phyloP scores from a whole-genome alignment of 225 moss, liverwort and hornwort genomes.

The Pseudisothecium myosuroides region DNA sequence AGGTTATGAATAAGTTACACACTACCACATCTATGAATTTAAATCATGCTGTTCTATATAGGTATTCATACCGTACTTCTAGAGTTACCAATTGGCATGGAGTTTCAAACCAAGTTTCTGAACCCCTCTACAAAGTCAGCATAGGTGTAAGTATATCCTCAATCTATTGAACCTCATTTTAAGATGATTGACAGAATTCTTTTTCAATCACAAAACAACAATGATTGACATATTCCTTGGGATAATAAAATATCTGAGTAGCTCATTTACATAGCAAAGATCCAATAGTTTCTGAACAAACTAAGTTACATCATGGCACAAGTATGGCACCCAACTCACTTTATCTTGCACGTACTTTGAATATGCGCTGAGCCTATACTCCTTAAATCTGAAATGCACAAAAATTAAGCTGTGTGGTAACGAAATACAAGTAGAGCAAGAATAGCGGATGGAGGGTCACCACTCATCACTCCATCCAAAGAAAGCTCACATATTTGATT shows the following conservation, averaged over 20 bases:
- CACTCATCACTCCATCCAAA: background rate
- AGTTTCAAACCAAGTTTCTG: background rate
- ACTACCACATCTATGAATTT: background rate
- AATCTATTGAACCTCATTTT: background rate
- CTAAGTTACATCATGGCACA: background rate
- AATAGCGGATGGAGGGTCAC: too few relatives aligned
- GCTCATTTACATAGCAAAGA: background rate
- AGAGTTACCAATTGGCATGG: background rate
- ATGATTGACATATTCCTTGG: background rate
- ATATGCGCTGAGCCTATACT: slow-evolving; percentile 20
- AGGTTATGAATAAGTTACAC: background rate
- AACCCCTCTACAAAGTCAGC: background rate
- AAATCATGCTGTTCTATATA: background rate
- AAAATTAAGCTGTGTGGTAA: background rate
- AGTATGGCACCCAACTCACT: background rate
- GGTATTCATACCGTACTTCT: background rate
- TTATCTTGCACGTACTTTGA: slow-evolving; percentile 21
- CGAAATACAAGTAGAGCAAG: background rate
- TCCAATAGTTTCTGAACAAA: background rate
- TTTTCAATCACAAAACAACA: background rate
- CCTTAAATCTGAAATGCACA: slow-evolving; percentile 19
- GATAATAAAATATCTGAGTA: background rate
- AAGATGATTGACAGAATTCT: background rate
- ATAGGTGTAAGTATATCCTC: background rate
- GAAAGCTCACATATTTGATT: too few relatives aligned